Percentiles rank a stretch among this genome's conserved stretches.
Conservation (phyloP, 768 basidiomycete genomes). For the Calocera viscosa region DNA sequence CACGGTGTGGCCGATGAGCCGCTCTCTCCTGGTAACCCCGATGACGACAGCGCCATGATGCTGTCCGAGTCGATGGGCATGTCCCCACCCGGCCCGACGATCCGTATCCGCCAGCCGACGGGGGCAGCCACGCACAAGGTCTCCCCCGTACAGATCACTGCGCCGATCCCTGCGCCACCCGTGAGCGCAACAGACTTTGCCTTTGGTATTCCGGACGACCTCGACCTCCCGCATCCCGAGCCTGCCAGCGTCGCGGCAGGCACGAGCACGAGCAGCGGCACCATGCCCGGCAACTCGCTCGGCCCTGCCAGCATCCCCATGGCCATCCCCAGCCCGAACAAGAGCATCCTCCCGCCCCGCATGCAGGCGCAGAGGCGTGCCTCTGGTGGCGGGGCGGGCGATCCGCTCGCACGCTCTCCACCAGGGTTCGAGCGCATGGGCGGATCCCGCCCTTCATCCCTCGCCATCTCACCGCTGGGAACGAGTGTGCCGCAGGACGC, state of each 20-base stretch:
- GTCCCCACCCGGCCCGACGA: background rate
- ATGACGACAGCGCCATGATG: background rate
- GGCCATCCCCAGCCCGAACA: conserved; percentile 35
- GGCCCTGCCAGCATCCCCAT: conserved; percentile 34
- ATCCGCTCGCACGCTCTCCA: conserved; percentile 11
- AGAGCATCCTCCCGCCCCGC: conserved; percentile 19
- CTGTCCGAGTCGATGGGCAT: background rate
- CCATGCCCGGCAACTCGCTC: background rate
- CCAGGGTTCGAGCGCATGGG: conserved; percentile 25
- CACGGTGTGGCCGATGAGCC: background rate
- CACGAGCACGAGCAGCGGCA: background rate
- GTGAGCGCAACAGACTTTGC: conserved; percentile 65
- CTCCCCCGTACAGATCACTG: conserved; percentile 14
- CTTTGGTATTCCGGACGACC: conserved; percentile 53
- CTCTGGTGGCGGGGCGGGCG: conserved; percentile 1
- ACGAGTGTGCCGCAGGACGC: conserved; percentile 10
- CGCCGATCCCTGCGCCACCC: conserved; percentile 52
- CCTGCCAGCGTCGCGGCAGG: conserved; percentile 4
- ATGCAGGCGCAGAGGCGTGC: background rate
- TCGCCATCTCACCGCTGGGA: conserved; percentile 27
- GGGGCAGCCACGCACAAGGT: conserved; percentile 14
- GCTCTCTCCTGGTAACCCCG: background rate
- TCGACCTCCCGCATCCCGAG: conserved; percentile 8
- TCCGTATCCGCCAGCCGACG: conserved; percentile 12
- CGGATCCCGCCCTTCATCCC: conserved; percentile 36